Conservation (phyloP, 2,329 filamentous ascomycete genomes). For the Fusarium foetens region DNA sequence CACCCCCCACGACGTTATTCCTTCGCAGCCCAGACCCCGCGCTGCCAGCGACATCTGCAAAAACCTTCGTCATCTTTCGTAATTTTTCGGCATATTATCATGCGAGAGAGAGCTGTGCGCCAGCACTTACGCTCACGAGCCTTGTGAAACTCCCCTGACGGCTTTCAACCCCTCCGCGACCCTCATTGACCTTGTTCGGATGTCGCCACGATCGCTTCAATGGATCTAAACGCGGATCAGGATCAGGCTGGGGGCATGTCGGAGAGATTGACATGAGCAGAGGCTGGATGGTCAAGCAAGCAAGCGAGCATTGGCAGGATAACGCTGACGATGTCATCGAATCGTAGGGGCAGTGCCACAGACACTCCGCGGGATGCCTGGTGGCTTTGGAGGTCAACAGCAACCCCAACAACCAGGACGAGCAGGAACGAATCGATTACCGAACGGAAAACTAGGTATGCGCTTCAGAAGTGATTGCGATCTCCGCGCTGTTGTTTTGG, state of each 20-base stretch:
- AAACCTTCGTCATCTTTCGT: slow-evolving; percentile 29
- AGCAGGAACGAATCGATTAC: slow-evolving; percentile 67
- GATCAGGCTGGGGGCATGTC: neutral
- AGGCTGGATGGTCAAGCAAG: slow-evolving; percentile 15
- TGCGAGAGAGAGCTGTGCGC: slow-evolving; percentile 25
- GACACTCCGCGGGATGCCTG: slow-evolving; percentile 69
- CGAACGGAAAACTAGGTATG: slow-evolving; percentile 72
- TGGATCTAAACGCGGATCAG: slow-evolving; percentile 17
- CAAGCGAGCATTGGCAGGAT: slow-evolving; percentile 32
- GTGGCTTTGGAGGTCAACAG: slow-evolving; percentile 68
- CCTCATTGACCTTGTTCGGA: slow-evolving; percentile 20
- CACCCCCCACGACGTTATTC: slow-evolving; percentile 43
- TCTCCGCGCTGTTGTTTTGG: slow-evolving; percentile 9
- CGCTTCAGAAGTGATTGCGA: neutral
- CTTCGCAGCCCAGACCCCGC: slow-evolving; percentile 42
- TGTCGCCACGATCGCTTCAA: slow-evolving; percentile 31
- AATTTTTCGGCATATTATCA: slow-evolving; percentile 17
- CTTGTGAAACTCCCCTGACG: slow-evolving; percentile 19
- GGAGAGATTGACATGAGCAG: slow-evolving; percentile 6
- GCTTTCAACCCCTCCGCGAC: slow-evolving; percentile 32
- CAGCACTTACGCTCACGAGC: slow-evolving; percentile 22
- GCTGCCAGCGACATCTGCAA: slow-evolving; percentile 39
- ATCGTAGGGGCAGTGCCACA: slow-evolving; percentile 68
- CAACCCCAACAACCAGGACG: slow-evolving; percentile 65
- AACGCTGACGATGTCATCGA: slow-evolving; percentile 44